phyloP scores from a whole-genome alignment of 805 yeast genomes.

The Gaillardinia entomophila region DNA sequence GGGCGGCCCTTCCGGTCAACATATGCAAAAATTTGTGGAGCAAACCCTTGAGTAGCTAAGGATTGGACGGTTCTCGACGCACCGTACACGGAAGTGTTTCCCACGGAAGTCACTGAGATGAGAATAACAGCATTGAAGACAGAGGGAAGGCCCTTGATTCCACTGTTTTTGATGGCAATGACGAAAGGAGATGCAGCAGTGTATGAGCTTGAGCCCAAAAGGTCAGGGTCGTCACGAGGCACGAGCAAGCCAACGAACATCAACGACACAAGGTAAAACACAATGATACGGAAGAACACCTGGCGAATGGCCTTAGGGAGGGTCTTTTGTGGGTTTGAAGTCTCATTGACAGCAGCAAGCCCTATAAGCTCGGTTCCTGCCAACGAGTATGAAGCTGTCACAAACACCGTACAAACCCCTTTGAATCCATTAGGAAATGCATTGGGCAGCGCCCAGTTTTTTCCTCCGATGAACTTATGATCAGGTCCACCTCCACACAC shows the following conservation, averaged over 20 bases:
- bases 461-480: slow-evolving; percentile 29
- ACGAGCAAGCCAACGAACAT: slow-evolving; percentile 20
- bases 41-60: slow-evolving; percentile 12
- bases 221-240: slow-evolving; percentile 10
- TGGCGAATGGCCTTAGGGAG: slow-evolving; percentile 18
- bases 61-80: slow-evolving; percentile 14
- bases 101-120: slow-evolving; percentile 23
- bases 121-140: slow-evolving; percentile 22
- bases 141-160: slow-evolving; percentile 19
- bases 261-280: slow-evolving; percentile 16
- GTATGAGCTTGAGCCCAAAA: slow-evolving; percentile 13
- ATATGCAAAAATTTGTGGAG: slow-evolving; percentile 8
- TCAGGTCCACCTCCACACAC: slow-evolving; percentile 35
- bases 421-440: slow-evolving; percentile 34
- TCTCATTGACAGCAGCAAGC: slow-evolving; percentile 25
- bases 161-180: slow-evolving; percentile 23
- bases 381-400: slow-evolving; percentile 31
- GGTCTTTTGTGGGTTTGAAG: slow-evolving; percentile 16
- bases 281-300: slow-evolving; percentile 16
- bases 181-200: slow-evolving; percentile 20
- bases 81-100: slow-evolving; percentile 24
- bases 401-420: slow-evolving; percentile 32
- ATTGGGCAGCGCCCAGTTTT: slow-evolving; percentile 26
- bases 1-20: slow-evolving; percentile 14
- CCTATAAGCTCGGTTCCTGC: slow-evolving; percentile 36